phyloP scores from a whole-genome alignment of 2,329 filamentous ascomycete species.

The Cercospora sp. region DNA sequence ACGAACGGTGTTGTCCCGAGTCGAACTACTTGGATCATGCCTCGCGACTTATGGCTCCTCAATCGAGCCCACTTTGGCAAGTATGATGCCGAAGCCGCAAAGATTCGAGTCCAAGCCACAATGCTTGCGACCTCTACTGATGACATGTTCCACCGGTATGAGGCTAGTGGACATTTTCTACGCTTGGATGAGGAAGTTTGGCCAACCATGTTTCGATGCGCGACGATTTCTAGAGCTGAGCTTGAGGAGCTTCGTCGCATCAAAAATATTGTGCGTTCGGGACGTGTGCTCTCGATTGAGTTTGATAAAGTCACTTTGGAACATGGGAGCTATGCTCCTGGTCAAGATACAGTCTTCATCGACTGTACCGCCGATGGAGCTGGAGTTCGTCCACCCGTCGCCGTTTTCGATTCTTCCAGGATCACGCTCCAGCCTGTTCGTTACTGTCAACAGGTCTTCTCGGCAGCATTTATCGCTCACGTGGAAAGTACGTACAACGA shows the following conservation, averaged over 20 bases:
- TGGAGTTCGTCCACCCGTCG: constrained; percentile 11
- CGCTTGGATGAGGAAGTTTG: constrained; percentile 14
- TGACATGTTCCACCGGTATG: constrained; percentile 13
- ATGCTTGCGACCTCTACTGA: constrained; percentile 19
- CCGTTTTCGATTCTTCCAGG: constrained; percentile 18
- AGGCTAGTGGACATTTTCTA: constrained; percentile 4
- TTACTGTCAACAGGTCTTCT: constrained; percentile 28
- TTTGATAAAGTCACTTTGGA: constrained; percentile 16
- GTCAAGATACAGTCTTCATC: constrained; percentile 22
- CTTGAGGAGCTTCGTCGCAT: constrained; percentile 14
- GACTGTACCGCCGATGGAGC: constrained; percentile 25
- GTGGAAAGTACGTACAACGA: constrained; percentile 21
- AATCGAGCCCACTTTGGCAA: constrained; percentile 19
- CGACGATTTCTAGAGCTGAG: constrained; percentile 23
- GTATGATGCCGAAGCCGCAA: background rate
- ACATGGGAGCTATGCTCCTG: constrained; percentile 7
- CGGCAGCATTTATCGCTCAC: constrained; percentile 27
- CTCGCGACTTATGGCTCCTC: constrained; percentile 24
- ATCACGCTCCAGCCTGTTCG: constrained; percentile 27
- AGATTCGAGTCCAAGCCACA: background rate
- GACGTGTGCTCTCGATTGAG: constrained; percentile 17
- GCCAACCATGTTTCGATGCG: constrained; percentile 25
- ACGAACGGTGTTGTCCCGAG: constrained; percentile 13
- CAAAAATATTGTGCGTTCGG: constrained; percentile 18
- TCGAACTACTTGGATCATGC: constrained; percentile 29